A percentile compares a stretch with the other conserved stretches of the same genome.
These are phyloP conservation scores for Scopulariopsis brevicaulis DNA, from an alignment of 2,329 filamentous ascomycete genomes.

Conservation along the genomic window DNA sequence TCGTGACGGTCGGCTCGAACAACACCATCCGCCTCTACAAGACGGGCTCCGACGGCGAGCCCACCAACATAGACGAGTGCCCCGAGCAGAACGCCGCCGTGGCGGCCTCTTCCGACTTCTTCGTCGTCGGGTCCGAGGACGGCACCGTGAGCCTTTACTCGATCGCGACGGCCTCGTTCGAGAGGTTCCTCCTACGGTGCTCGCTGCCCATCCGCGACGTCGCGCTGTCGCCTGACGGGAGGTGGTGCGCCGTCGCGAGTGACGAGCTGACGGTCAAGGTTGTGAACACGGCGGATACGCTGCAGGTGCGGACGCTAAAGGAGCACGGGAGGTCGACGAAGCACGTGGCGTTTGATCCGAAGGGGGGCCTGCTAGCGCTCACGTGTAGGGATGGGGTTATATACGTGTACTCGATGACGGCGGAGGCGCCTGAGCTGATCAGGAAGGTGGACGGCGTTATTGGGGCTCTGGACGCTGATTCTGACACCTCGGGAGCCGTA, in stretches of 20 bases:
- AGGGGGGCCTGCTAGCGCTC: slow-evolving; percentile 61
- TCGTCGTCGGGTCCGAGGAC: slow-evolving; percentile 85
- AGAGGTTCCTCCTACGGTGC: slow-evolving; percentile 71
- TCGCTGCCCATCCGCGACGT: slow-evolving; percentile 83
- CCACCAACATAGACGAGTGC: slow-evolving; percentile 82
- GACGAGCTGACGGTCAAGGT: slow-evolving; percentile 89
- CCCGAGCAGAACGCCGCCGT: slow-evolving; percentile 78
- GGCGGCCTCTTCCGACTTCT: slow-evolving; percentile 66
- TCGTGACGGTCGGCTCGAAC: slow-evolving; percentile 88
- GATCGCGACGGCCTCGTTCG: slow-evolving; percentile 55
- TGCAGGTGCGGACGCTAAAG: slow-evolving; percentile 62
- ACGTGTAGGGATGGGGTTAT: slow-evolving; percentile 83
- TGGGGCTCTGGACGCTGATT: slow-evolving; percentile 62
- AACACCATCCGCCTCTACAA: slow-evolving; percentile 89
- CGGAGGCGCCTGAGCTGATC: slow-evolving; percentile 69
- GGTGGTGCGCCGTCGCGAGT: slow-evolving; percentile 93
- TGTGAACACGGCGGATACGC: slow-evolving; percentile 71
- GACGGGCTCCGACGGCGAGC: slow-evolving; percentile 85
- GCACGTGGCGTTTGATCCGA: slow-evolving; percentile 79
- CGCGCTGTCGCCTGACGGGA: slow-evolving; percentile 65
- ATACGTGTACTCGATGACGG: slow-evolving; percentile 77
- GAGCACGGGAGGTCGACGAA: slow-evolving; percentile 85
- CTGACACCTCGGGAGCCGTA: slow-evolving; percentile 62
- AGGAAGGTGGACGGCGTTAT: slow-evolving; percentile 82
- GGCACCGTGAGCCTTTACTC: slow-evolving; percentile 93